Conservation (phyloP, 2,329 filamentous ascomycete genomes). For the Macrophomina tecta region DNA sequence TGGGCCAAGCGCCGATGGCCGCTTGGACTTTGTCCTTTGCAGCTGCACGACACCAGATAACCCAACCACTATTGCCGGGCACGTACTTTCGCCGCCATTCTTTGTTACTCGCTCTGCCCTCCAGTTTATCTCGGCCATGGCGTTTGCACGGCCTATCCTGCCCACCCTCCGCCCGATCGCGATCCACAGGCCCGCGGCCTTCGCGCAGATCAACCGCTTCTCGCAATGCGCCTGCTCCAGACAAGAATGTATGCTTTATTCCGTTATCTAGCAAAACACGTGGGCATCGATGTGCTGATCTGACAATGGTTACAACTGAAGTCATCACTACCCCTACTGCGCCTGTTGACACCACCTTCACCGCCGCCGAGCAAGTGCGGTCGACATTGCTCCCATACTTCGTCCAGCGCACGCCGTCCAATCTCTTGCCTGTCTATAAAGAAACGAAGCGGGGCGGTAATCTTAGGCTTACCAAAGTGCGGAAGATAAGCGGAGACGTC, state of each 20-base stretch:
- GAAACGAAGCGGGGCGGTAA: constrained; percentile 77
- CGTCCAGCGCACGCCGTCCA: constrained; percentile 72
- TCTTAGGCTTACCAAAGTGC: constrained; percentile 73
- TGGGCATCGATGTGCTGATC: no score
- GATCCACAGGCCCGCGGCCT: constrained; percentile 43
- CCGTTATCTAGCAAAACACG: no score
- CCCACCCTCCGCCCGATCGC: constrained; percentile 50
- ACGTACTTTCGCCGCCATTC: background rate
- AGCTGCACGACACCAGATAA: background rate
- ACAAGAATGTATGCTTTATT: constrained; percentile 4
- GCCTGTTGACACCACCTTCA: constrained; percentile 43
- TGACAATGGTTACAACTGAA: constrained; percentile 29
- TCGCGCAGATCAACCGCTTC: constrained; percentile 50
- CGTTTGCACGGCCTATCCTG: constrained; percentile 43
- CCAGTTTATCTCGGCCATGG: constrained; percentile 36
- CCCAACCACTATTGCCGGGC: background rate
- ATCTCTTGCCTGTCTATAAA: constrained; percentile 79
- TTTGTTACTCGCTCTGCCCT: background rate
- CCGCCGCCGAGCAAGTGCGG: constrained; percentile 41
- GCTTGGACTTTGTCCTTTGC: background rate
- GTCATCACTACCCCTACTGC: constrained; percentile 40
- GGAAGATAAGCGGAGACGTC: constrained; percentile 79
- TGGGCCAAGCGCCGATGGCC: constrained; percentile 21
- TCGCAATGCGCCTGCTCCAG: constrained; percentile 34
- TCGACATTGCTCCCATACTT: constrained; percentile 64